Percentiles rank a stretch among this genome's conserved stretches.
phyloP scores from a whole-genome alignment of 306 rosid species.

The Chamaecrista fasciculata region DNA sequence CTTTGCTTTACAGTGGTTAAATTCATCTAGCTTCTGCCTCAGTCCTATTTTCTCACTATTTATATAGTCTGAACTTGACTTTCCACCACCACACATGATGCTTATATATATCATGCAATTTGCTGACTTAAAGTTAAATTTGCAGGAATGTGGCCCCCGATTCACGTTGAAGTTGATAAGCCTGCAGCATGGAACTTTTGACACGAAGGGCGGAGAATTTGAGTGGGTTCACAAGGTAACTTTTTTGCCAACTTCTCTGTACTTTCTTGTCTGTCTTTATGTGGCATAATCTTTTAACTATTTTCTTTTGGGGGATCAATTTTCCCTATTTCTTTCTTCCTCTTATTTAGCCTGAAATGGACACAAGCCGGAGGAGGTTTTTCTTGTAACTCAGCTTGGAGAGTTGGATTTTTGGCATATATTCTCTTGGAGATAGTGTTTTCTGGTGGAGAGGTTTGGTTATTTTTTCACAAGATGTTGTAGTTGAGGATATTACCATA shows the following conservation, averaged over 20 bases:
- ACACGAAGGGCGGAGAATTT: slow-evolving; percentile 78
- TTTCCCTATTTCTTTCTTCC: slow-evolving; percentile 1
- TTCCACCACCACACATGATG: no score
- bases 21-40: neutral
- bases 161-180: slow-evolving; percentile 78
- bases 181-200: slow-evolving; percentile 89
- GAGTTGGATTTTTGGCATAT: slow-evolving; percentile 18
- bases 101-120: no score
- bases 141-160: slow-evolving; percentile 92
- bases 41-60: slow-evolving; percentile 3
- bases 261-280: neutral
- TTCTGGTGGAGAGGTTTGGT: slow-evolving; percentile 1
- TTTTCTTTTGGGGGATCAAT: neutral
- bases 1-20: neutral
- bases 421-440: slow-evolving; percentile 22
- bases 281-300: slow-evolving; percentile 13
- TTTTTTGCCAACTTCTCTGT: neutral
- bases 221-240: slow-evolving; percentile 97
- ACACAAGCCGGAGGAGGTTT: slow-evolving; percentile 95
- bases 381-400: slow-evolving; percentile 58
- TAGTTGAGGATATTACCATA: no score
- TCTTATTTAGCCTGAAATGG: slow-evolving; percentile 83
- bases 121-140: slow-evolving; percentile 5
- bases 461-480: neutral
- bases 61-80: slow-evolving; percentile 16